Percentiles rank a stretch among this genome's conserved stretches.
These are phyloP conservation scores for Penicillium desertorum DNA, from an alignment of 495 filamentous ascomycete species.

Conservation along the genomic window DNA sequence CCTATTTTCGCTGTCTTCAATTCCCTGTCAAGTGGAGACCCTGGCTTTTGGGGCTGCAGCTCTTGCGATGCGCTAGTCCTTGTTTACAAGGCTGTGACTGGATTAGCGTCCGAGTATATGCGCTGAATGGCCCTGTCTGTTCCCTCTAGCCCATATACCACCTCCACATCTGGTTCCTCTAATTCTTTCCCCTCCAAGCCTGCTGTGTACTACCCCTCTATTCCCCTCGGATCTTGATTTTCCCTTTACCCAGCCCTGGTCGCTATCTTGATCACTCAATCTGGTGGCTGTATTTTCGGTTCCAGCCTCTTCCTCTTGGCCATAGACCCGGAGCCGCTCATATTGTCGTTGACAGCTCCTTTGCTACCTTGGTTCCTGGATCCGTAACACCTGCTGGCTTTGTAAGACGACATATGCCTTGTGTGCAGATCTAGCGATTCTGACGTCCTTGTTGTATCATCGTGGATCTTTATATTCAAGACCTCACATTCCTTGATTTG, in stretches of 20 bases:
- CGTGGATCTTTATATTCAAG: constrained; percentile 3
- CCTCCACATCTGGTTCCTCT: constrained; percentile 7
- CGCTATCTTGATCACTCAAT: background rate
- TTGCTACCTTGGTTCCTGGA: constrained; percentile 5
- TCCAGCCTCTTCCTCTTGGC: background rate
- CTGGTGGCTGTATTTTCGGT: constrained; percentile 4
- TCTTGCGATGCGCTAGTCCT: constrained; percentile 4
- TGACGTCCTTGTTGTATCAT: constrained; percentile 11
- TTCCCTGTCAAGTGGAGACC: constrained; percentile 8
- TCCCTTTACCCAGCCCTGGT: background rate
- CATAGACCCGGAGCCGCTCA: constrained; percentile 5
- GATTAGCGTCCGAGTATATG: constrained; percentile 19
- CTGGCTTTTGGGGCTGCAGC: constrained; percentile 10
- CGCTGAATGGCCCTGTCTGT: constrained; percentile 9
- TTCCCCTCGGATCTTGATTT: background rate
- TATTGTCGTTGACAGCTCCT: background rate
- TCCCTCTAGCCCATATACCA: background rate
- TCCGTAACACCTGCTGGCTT: constrained; percentile 16
- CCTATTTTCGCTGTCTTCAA: constrained; percentile 2
- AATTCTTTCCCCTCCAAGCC: background rate
- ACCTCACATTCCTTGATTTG: constrained; percentile 4
- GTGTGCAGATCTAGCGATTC: constrained; percentile 4
- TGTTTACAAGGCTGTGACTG: constrained; percentile 13
- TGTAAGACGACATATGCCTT: constrained; percentile 13
- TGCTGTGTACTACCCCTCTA: constrained; percentile 6